Conservation (phyloP, 371 early-diverging fungal species). For the Apophysomyces ossiformis region DNA sequence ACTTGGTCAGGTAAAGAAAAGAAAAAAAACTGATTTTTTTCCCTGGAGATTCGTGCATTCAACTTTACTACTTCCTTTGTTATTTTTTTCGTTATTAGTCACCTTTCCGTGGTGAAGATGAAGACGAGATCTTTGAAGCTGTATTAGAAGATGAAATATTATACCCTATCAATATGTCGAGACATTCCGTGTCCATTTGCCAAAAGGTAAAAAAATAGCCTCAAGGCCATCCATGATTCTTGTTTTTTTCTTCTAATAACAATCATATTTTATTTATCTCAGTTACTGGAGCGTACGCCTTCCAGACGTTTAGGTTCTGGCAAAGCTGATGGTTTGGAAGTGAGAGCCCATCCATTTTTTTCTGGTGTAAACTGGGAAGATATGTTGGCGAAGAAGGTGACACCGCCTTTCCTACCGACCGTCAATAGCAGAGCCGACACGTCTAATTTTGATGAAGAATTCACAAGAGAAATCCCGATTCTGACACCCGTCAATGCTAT, state of each 20-base stretch:
- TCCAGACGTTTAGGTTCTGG: slow-evolving; percentile 86
- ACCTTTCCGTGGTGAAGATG: slow-evolving; percentile 95
- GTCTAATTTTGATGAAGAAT: slow-evolving; percentile 96
- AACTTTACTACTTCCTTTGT: background rate
- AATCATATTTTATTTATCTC: slow-evolving; percentile 5
- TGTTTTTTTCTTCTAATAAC: background rate
- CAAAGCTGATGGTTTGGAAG: slow-evolving; percentile 83
- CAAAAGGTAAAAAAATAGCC: slow-evolving; percentile 63
- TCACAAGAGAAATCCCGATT: slow-evolving; percentile 90
- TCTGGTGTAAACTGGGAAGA: slow-evolving; percentile 94
- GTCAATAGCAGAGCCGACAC: slow-evolving; percentile 83
- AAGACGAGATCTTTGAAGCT: slow-evolving; percentile 95
- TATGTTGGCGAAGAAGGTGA: slow-evolving; percentile 78
- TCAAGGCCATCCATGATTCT: background rate
- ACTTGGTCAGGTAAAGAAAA: slow-evolving; percentile 68
- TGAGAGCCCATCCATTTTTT: slow-evolving; percentile 95
- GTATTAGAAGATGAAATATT: slow-evolving; percentile 93
- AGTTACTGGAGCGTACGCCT: slow-evolving; percentile 90
- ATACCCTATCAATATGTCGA: slow-evolving; percentile 90
- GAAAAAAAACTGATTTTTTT: background rate
- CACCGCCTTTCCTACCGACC: slow-evolving; percentile 90
- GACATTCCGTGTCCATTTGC: slow-evolving; percentile 89
- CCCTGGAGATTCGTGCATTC: too few relatives aligned
- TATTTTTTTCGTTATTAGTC: slow-evolving; percentile 38
- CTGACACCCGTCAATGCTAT: slow-evolving; percentile 88